Evolutionary conservation across 192 early-diverging fungal species (phyloP).

Genomic region (Rhizoclosmatium globosum): DNA sequence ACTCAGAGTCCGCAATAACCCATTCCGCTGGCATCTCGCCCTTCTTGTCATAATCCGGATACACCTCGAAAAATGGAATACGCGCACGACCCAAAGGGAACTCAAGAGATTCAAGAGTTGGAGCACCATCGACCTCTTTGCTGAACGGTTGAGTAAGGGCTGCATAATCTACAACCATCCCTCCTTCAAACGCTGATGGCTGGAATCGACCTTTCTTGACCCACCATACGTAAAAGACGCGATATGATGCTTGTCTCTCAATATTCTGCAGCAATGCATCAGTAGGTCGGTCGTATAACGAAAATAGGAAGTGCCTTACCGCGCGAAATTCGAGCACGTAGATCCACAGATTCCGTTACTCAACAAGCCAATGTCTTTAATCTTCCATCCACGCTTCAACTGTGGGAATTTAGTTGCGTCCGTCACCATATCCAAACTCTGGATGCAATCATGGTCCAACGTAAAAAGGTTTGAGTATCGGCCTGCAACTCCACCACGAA

Average conservation of each 20-base stretch:
- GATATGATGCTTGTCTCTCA: background rate
- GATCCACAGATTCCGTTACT: slow-evolving; percentile 22
- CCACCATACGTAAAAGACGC: background rate
- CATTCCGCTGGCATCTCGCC: background rate
- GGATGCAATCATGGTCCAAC: background rate
- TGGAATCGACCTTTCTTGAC: background rate
- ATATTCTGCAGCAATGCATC: background rate
- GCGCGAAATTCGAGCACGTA: slow-evolving; percentile 7
- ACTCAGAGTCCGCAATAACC: background rate
- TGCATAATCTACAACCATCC: background rate
- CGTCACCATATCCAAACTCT: background rate
- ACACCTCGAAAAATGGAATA: slow-evolving; percentile 6
- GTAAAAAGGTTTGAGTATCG: background rate
- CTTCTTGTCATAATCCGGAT: slow-evolving; percentile 3
- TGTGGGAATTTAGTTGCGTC: background rate
- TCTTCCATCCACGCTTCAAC: slow-evolving; percentile 10
- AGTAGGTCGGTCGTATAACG: background rate
- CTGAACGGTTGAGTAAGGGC: background rate
- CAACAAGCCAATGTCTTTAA: background rate
- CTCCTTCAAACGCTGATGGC: slow-evolving; percentile 22
- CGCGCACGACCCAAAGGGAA: background rate
- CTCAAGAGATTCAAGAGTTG: background rate
- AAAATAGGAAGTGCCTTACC: background rate
- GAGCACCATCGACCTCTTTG: background rate
- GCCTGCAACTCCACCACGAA: background rate